A percentile compares a stretch with the other conserved stretches of the same genome.
These are phyloP conservation scores for Calonectria leucothoes DNA, from an alignment of 2,329 filamentous ascomycete species.

Conservation along the genomic window DNA sequence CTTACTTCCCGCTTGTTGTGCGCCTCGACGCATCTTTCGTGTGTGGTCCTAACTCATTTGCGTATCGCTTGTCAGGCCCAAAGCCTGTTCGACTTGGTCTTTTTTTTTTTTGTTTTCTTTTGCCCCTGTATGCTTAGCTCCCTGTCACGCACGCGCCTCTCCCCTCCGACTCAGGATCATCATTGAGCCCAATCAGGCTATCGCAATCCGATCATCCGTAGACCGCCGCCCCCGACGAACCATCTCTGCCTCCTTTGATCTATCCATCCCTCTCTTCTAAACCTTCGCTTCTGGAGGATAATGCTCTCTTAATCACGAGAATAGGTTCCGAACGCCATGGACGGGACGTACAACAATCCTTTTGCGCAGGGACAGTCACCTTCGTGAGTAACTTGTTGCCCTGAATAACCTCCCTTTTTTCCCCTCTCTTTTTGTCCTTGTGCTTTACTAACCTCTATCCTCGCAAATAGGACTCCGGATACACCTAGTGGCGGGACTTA, in stretches of 20 bases:
- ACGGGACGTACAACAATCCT: constrained; percentile 44
- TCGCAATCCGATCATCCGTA: constrained; percentile 23
- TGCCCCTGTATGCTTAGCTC: constrained; percentile 22
- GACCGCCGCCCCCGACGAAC: constrained; percentile 14
- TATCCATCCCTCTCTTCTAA: neutral
- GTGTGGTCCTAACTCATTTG: constrained; percentile 14
- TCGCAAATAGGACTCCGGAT: constrained; percentile 42
- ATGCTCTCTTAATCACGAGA: constrained; percentile 37
- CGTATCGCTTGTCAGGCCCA: constrained; percentile 24
- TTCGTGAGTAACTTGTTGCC: constrained; percentile 36
- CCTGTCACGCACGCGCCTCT: constrained; percentile 15
- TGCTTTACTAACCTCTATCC: constrained; percentile 24
- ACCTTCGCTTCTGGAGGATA: constrained; percentile 28
- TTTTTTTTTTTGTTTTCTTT: constrained; percentile 14
- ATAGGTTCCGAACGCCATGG: constrained; percentile 38
- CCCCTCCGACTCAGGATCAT: constrained; percentile 19
- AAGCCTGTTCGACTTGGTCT: neutral
- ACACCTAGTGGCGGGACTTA: constrained; percentile 61
- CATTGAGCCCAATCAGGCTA: constrained; percentile 24
- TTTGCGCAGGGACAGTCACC: constrained; percentile 42
- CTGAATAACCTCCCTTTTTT: neutral
- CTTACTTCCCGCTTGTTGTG: constrained; percentile 13
- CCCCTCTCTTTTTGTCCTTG: too few relatives aligned
- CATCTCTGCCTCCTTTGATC: constrained; percentile 17
- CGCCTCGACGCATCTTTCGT: constrained; percentile 14